These are phyloP conservation scores for Nicotiana tabacum DNA, from an alignment of 257 asterid genomes.

Conservation along the genomic window DNA sequence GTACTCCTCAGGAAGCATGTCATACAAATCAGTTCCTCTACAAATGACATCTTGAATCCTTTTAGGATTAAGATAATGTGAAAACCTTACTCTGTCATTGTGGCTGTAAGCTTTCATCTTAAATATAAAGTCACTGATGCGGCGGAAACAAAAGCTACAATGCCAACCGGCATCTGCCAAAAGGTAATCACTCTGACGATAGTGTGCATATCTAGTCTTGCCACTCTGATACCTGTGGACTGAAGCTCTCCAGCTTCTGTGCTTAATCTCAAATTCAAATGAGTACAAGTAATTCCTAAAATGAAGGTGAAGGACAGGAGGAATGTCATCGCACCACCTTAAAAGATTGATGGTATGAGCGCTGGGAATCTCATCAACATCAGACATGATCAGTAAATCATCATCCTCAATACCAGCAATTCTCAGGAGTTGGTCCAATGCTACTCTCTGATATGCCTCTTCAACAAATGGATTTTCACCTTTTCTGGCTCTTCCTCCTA, in stretches of 20 bases:
- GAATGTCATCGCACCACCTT: constrained; percentile 82
- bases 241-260: constrained; percentile 90
- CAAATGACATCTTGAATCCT: constrained; percentile 77
- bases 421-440: constrained; percentile 64
- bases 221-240: constrained; percentile 64
- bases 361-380: constrained; percentile 86
- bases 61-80: constrained; percentile 69
- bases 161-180: constrained; percentile 94
- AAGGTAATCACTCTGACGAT: constrained; percentile 59
- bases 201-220: constrained; percentile 72
- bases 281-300: constrained; percentile 74
- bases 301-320: constrained; percentile 69
- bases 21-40: constrained; percentile 75
- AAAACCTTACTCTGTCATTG: constrained; percentile 67
- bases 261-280: constrained; percentile 62
- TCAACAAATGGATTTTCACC: constrained; percentile 86
- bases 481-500: constrained; percentile 57
- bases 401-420: constrained; percentile 84
- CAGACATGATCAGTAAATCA: constrained; percentile 83
- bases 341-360: constrained; percentile 65
- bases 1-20: constrained; percentile 89
- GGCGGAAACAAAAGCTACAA: constrained; percentile 86
- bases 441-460: constrained; percentile 77
- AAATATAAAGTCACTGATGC: constrained; percentile 62
- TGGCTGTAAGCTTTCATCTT: constrained; percentile 97